Evolutionary conservation across 306 rosid species (phyloP).

Genomic region (Leucaena leucocephala): DNA sequence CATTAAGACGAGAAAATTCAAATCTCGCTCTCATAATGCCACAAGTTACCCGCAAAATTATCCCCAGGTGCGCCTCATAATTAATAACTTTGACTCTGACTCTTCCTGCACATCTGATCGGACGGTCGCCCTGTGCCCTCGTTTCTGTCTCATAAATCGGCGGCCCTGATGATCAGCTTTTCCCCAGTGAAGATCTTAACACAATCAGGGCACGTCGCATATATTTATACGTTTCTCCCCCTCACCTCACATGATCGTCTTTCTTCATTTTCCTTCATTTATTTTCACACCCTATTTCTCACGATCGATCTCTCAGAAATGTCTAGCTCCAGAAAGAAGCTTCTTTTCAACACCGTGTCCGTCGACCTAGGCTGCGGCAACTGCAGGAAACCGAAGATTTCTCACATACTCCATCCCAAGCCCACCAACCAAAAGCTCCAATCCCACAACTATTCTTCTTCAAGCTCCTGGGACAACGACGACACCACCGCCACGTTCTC

Average conservation of each 20-base stretch:
- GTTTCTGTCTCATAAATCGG: slow-evolving; percentile 15
- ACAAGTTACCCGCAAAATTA: slow-evolving; percentile 7
- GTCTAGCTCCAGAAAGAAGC: slow-evolving; percentile 62
- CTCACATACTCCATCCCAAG: slow-evolving; percentile 56
- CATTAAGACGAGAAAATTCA: background rate
- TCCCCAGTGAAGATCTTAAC: slow-evolving; percentile 26
- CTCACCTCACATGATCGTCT: background rate
- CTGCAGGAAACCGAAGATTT: slow-evolving; percentile 65
- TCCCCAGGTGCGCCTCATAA: background rate
- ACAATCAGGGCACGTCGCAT: slow-evolving; percentile 19
- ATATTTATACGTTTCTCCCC: slow-evolving; percentile 28
- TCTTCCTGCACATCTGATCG: slow-evolving; percentile 32
- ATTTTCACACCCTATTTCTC: slow-evolving; percentile 5
- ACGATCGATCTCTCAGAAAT: slow-evolving; percentile 37
- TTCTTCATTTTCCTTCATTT: slow-evolving; percentile 21
- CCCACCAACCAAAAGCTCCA: slow-evolving; percentile 48
- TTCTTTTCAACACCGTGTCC: slow-evolving; percentile 56
- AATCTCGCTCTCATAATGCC: background rate
- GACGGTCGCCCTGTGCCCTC: background rate
- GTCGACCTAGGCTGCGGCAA: slow-evolving; percentile 73
- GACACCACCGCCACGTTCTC: slow-evolving; percentile 46
- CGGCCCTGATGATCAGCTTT: slow-evolving; percentile 40
- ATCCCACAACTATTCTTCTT: slow-evolving; percentile 31
- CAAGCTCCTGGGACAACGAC: slow-evolving; percentile 40
- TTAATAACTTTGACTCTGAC: slow-evolving; percentile 5